Evolutionary conservation across 768 basidiomycete species (phyloP).

Genomic region (Mycena kentingensis): DNA sequence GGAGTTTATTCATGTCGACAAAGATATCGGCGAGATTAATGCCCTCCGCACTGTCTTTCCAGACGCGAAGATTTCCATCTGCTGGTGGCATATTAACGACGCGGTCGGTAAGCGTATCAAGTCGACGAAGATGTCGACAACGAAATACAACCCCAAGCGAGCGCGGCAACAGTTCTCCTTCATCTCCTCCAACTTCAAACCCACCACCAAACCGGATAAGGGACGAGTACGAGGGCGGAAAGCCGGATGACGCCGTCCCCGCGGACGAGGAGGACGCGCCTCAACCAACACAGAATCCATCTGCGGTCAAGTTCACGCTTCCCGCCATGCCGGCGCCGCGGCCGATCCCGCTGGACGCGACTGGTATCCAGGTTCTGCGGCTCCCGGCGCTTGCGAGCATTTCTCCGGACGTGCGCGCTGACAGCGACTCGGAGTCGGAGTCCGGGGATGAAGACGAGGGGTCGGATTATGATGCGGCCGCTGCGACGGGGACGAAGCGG

Average conservation of each 20-base stretch:
- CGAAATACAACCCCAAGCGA: slow-evolving; percentile 18
- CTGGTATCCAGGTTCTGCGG: too few species aligned
- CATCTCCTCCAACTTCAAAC: slow-evolving; percentile 16
- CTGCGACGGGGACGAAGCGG: too few species aligned
- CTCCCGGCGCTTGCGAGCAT: too few species aligned
- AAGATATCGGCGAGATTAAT: slow-evolving; percentile 24
- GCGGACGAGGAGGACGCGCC: too few species aligned
- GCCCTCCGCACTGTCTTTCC: slow-evolving; percentile 11
- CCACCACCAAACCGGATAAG: not conserved
- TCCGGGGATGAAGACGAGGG: too few species aligned
- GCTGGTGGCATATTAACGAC: slow-evolving; percentile 22
- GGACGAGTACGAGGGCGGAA: slow-evolving; percentile 5
- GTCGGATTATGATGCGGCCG: too few species aligned
- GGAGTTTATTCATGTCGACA: slow-evolving; percentile 20
- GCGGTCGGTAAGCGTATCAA: slow-evolving; percentile 10
- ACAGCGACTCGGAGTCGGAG: too few species aligned
- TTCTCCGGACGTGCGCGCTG: too few species aligned
- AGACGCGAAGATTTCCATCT: slow-evolving; percentile 19
- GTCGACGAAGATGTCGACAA: slow-evolving; percentile 19
- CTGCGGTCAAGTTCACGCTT: too few species aligned
- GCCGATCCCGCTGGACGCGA: too few species aligned
- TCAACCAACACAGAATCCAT: too few species aligned
- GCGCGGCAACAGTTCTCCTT: slow-evolving; percentile 19
- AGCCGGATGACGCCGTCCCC: not conserved
- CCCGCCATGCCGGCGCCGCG: too few species aligned